Evolutionary conservation across 202 grass and related monocot genomes (phyloP).

Genomic region (Panicum hallii): DNA sequence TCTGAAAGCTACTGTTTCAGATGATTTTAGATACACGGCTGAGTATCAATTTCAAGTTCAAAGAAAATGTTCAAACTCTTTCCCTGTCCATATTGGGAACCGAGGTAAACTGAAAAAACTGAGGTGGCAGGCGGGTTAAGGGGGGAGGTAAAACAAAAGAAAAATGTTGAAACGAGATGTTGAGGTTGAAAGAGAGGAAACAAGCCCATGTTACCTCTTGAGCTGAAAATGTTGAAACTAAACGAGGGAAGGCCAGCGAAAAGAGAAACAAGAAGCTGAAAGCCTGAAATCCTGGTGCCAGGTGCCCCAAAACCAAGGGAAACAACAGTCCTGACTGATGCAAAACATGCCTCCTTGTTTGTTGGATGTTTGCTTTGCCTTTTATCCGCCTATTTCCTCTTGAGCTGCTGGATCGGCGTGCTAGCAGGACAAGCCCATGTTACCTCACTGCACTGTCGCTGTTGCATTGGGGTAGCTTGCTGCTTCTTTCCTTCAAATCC

Average conservation of each 20-base stretch:
- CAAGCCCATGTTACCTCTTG: too few species aligned
- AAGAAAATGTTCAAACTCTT: background rate
- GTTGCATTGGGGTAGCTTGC: background rate
- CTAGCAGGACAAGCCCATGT: slow-evolving; percentile 34
- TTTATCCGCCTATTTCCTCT: background rate
- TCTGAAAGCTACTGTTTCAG: background rate
- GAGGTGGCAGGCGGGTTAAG: background rate
- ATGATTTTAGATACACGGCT: background rate
- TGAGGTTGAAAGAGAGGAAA: background rate
- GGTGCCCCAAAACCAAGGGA: slow-evolving; percentile 20
- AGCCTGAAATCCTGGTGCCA: background rate
- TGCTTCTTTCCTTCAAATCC: slow-evolving; percentile 1
- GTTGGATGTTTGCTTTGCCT: background rate
- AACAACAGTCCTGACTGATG: background rate
- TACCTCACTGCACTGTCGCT: slow-evolving; percentile 28
- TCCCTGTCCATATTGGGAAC: background rate
- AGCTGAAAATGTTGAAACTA: too few species aligned
- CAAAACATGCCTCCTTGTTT: slow-evolving; percentile 5
- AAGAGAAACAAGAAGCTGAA: slow-evolving; percentile 31
- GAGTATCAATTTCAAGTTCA: background rate
- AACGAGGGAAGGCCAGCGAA: background rate
- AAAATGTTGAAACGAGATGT: background rate
- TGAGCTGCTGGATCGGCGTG: background rate
- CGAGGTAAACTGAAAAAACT: background rate
- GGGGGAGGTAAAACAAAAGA: background rate